Percentiles rank a stretch among this genome's conserved stretches.
phyloP scores from a whole-genome alignment of 129 eudicot species.

The Centaurea solstitialis region DNA sequence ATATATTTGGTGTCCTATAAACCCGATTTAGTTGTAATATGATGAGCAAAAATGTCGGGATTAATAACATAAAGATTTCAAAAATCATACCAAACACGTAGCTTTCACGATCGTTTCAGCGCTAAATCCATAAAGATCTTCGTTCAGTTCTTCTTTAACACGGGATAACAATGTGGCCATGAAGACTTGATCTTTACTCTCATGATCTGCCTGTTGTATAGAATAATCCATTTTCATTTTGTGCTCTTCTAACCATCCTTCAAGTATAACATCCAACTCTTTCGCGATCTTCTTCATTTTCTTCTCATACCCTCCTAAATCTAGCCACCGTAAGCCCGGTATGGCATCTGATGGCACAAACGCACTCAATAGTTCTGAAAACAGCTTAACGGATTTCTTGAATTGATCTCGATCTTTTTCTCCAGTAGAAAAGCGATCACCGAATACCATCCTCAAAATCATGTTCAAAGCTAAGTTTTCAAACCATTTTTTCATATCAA shows the following conservation, averaged over 20 bases:
- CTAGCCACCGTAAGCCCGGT: conserved; percentile 18
- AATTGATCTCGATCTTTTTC: background rate
- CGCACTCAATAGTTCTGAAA: background rate
- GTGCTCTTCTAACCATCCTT: conserved; percentile 23
- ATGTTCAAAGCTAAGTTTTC: background rate
- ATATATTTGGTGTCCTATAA: background rate
- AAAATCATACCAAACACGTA: conserved; percentile 15
- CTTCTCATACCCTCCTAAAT: conserved; percentile 29
- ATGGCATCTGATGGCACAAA: conserved; percentile 30
- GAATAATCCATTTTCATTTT: conserved; percentile 8
- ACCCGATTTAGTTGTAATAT: background rate
- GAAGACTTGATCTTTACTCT: background rate
- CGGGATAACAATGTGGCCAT: conserved; percentile 10
- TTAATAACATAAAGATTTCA: background rate
- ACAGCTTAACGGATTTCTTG: conserved; percentile 4
- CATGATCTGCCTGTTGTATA: background rate
- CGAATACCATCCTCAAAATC: conserved; percentile 14
- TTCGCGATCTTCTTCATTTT: conserved; percentile 19
- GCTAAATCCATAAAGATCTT: conserved; percentile 14
- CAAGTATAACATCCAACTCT: conserved; percentile 1
- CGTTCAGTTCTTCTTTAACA: conserved; percentile 5
- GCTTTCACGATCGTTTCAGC: conserved; percentile 11
- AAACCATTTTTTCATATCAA: conserved; percentile 31
- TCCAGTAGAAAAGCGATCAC: background rate
- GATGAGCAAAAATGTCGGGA: background rate